phyloP scores from a whole-genome alignment of 805 yeast species.

The Ogataea dorogensis region DNA sequence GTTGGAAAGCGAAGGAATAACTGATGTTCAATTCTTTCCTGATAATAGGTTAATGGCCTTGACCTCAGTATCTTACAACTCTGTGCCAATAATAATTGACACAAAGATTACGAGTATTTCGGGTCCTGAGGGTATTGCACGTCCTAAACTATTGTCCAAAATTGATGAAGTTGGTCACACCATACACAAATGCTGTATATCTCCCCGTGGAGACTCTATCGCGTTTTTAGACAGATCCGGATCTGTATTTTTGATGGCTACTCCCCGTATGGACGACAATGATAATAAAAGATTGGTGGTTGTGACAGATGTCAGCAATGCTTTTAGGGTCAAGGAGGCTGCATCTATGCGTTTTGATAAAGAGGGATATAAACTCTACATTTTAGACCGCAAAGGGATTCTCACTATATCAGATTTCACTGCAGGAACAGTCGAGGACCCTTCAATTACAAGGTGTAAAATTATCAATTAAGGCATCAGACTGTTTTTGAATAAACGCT shows the following conservation, averaged over 20 bases:
- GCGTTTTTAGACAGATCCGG: conserved; percentile 83
- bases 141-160: conserved; percentile 58
- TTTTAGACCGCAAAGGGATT: conserved; percentile 78
- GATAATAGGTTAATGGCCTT: conserved; percentile 53
- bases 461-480: conserved; percentile 38
- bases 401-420: conserved; percentile 83
- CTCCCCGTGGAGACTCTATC: conserved; percentile 84
- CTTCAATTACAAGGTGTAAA: conserved; percentile 65
- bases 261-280: conserved; percentile 54
- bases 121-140: conserved; percentile 45
- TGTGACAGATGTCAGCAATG: conserved; percentile 76
- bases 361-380: conserved; percentile 76
- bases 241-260: conserved; percentile 61
- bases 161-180: conserved; percentile 79
- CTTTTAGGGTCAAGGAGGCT: conserved; percentile 69
- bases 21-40: conserved; percentile 73
- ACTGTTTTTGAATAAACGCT: too few relatives aligned
- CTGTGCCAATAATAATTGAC: conserved; percentile 67
- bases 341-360: conserved; percentile 75
- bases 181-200: conserved; percentile 69
- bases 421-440: conserved; percentile 74
- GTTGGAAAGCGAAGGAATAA: conserved; percentile 85
- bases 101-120: conserved; percentile 51
- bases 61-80: conserved; percentile 59
- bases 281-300: conserved; percentile 60